phyloP scores from a whole-genome alignment of 208 protist genomes.

The Histomonas meleagridis region DNA sequence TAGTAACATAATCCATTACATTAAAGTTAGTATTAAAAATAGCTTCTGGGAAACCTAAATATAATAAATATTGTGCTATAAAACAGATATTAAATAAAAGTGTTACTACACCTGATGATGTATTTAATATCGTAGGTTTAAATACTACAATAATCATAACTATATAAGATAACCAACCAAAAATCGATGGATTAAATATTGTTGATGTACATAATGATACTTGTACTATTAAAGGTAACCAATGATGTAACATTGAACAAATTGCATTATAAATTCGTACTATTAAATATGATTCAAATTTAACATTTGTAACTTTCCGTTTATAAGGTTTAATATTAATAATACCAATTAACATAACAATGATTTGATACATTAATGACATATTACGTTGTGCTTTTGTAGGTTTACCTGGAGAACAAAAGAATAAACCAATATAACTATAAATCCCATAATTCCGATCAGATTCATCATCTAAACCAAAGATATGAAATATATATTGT shows the following conservation, averaged over 20 bases:
- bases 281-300: not conserved
- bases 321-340: not conserved
- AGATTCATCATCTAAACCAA: not conserved
- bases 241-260: not conserved
- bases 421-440: not conserved
- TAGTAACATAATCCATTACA: not conserved
- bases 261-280: not conserved
- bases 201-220: slow-evolving; percentile 3
- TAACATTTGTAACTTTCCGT: not conserved
- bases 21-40: not conserved
- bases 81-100: slow-evolving; percentile 24
- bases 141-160: not conserved
- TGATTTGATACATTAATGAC: not conserved
- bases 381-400: not conserved
- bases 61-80: not conserved
- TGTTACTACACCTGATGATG: not conserved
- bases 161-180: not conserved
- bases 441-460: not conserved
- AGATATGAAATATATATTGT: not conserved
- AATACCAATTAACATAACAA: not conserved
- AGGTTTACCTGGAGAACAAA: not conserved
- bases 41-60: not conserved
- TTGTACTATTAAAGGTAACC: not conserved
- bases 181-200: not conserved
- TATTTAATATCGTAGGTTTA: not conserved